These are phyloP conservation scores for Cornus kousa DNA, from an alignment of 148 eudicot genomes.

Conservation along the genomic window DNA sequence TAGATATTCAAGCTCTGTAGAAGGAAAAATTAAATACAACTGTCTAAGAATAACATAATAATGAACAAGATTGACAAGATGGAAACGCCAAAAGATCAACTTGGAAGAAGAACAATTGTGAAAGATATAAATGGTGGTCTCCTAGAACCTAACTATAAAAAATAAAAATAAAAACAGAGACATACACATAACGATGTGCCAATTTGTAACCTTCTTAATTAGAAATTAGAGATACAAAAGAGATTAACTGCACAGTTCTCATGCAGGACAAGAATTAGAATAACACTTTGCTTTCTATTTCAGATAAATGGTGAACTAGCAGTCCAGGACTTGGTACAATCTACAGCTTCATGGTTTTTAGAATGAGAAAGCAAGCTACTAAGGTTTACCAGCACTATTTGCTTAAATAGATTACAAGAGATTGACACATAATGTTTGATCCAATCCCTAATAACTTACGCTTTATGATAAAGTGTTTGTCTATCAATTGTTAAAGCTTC, in stretches of 20 bases:
- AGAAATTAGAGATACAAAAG: not conserved
- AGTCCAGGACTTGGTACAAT: not conserved
- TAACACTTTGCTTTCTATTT: not conserved
- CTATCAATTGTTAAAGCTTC: not conserved
- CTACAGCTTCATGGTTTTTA: not conserved
- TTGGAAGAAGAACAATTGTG: not conserved
- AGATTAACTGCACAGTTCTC: not conserved
- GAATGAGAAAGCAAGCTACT: not conserved
- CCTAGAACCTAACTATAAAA: not conserved
- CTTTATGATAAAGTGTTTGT: too few species aligned
- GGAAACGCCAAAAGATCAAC: not conserved
- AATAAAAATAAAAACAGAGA: too few species aligned
- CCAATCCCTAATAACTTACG: too few species aligned
- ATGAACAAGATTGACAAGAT: not conserved
- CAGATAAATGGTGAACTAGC: not conserved
- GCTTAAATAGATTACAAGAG: too few species aligned
- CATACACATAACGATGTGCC: not conserved
- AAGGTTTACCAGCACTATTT: not conserved
- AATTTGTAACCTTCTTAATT: not conserved
- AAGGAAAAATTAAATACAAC: slow-evolving; percentile 10
- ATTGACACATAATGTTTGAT: too few species aligned
- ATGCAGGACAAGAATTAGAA: not conserved
- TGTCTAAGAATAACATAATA: not conserved
- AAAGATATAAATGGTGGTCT: not conserved
- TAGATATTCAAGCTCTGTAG: slow-evolving; percentile 60